Evolutionary conservation across 2,329 filamentous ascomycete genomes (phyloP), one percentile per base, ranked within the genome.

Genomic region (Eutypa lata): DNA sequence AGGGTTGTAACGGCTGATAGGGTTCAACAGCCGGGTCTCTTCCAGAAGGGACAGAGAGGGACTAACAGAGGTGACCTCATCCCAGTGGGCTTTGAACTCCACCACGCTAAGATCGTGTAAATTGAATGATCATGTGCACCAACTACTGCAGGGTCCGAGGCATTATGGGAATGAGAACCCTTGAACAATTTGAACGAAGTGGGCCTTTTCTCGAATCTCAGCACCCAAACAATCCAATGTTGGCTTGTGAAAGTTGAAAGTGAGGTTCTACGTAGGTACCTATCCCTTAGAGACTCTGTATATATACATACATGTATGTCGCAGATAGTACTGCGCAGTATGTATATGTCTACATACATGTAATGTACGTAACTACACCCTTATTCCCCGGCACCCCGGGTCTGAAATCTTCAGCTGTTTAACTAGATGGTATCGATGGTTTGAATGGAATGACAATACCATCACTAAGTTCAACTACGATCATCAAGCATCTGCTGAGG

Each of bases 51-150:
- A 31, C 26, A 10, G 26, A n/a, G 22, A 16, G 42, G 13, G 21
- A 16, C 42, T 45, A 24, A 45, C 19, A 24, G 21, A 14, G n/a
- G 21, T 28, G 42, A 45, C 42, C 22, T 45, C 42, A 45, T 45
- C 21, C 14, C 5, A 2, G n/a, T 8, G 22, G 22, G 7, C 22
- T 45, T 10, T 38, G 7, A 18, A 14, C 35, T 38, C 35, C 35
- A 38, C 35, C 13, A 14, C 35, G n/a, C 35, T 16, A 14, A 16
- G 13, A 38, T 18, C 35, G n/a, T 38, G 21, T 44, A 44, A 44
- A 45, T 45, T 45, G 42, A 45, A 26, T 45, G 42, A 28, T 45
- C 42, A 45, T 45, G 42, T 45, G 42, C 22, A n/a, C n/a, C 42
- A 45, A 6, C 42, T 24, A 22, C 42, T 45, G 42, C 42, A 45